Conservation (phyloP, 2,329 filamentous ascomycete species). For the Claviceps humidiphila region DNA sequence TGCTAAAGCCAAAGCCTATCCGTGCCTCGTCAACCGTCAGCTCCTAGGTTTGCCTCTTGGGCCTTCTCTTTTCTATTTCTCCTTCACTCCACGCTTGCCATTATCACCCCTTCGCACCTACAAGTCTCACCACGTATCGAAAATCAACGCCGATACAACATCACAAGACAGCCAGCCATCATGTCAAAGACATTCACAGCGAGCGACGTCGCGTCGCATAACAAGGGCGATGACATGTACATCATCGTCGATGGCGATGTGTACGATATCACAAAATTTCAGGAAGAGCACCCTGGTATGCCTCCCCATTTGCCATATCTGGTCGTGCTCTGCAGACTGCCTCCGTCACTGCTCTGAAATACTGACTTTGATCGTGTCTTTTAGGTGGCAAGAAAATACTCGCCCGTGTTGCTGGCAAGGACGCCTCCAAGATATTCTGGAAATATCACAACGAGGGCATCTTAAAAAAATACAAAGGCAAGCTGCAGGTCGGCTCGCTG, state of each 20-base stretch:
- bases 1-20: background rate
- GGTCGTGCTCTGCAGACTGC: background rate
- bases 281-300: constrained; percentile 71
- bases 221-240: constrained; percentile 74
- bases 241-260: constrained; percentile 91
- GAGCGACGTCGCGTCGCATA: constrained; percentile 81
- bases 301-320: background rate
- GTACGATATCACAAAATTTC: constrained; percentile 84
- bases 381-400: constrained; percentile 52
- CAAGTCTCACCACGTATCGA: too few relatives aligned
- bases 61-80: background rate
- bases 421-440: constrained; percentile 56
- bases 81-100: background rate
- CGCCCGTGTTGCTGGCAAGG: constrained; percentile 49
- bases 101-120: background rate
- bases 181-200: constrained; percentile 85
- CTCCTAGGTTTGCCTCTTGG: background rate
- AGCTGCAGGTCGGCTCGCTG: constrained; percentile 73
- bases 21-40: background rate
- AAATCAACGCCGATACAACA: too few relatives aligned
- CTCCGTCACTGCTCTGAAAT: background rate
- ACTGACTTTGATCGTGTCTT: background rate
- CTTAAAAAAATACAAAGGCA: constrained; percentile 70
- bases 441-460: constrained; percentile 76
- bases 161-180: constrained; percentile 12